These are phyloP conservation scores for Mycena haematopus DNA, from an alignment of 768 basidiomycete species.

Conservation along the genomic window DNA sequence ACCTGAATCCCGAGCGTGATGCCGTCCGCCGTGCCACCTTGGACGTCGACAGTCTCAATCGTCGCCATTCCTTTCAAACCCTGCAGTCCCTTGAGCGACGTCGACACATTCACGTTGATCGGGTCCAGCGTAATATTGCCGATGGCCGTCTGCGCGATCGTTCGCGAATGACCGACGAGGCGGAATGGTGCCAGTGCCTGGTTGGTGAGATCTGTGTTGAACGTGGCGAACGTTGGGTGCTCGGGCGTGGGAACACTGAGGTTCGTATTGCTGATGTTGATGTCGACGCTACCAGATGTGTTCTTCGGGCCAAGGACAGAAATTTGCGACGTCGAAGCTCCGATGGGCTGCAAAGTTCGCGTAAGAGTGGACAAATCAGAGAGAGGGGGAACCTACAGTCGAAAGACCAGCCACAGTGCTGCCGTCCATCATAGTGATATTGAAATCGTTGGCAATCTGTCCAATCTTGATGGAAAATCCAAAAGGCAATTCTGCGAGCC, in stretches of 20 bases:
- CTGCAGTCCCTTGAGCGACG: constrained; percentile 62
- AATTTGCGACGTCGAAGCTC: constrained; percentile 68
- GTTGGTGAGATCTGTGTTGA: constrained; percentile 65
- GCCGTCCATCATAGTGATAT: constrained; percentile 57
- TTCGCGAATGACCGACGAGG: constrained; percentile 63
- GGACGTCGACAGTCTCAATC: constrained; percentile 68
- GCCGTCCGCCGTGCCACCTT: constrained; percentile 64
- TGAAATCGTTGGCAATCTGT: constrained; percentile 70
- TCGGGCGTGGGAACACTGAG: constrained; percentile 54
- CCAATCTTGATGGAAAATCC: constrained; percentile 67
- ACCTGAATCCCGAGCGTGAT: constrained; percentile 67
- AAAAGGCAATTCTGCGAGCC: constrained; percentile 66
- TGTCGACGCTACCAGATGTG: constrained; percentile 70
- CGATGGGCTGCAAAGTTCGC: constrained; percentile 51
- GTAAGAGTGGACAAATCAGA: neutral
- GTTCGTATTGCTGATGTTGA: constrained; percentile 61
- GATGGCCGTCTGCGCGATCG: constrained; percentile 65
- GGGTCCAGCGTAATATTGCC: constrained; percentile 73
- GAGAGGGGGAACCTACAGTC: constrained; percentile 46
- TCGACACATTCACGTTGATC: constrained; percentile 75
- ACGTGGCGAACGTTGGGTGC: constrained; percentile 56
- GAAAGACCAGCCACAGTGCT: constrained; percentile 61
- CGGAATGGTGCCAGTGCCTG: constrained; percentile 54
- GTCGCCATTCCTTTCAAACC: constrained; percentile 62
- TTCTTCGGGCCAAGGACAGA: constrained; percentile 55